Percentiles rank a stretch among this genome's conserved stretches.
Conservation (phyloP, 176 grass and related monocot species). For the Pontederia paniculata region DNA sequence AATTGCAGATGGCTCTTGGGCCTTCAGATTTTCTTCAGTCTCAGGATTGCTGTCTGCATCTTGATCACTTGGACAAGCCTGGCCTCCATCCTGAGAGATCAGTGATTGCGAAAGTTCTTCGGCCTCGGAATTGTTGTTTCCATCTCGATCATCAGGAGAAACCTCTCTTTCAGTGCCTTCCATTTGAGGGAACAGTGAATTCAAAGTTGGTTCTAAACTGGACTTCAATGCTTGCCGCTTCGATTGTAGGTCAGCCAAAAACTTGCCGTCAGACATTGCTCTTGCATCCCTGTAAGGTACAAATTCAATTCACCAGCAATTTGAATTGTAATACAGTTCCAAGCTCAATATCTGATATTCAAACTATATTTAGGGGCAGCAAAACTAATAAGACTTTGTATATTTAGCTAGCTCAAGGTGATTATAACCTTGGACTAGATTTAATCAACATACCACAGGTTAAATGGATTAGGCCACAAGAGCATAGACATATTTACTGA, state of each 20-base stretch:
- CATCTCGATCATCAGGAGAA: not conserved
- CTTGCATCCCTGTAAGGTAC: not conserved
- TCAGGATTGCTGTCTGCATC: not conserved
- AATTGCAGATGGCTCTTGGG: not conserved
- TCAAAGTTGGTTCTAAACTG: not conserved
- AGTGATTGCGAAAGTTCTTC: too few species aligned
- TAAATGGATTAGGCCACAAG: too few species aligned
- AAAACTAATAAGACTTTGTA: too few species aligned
- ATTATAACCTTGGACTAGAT: too few species aligned
- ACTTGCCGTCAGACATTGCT: not conserved
- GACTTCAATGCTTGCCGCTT: constrained; percentile 2
- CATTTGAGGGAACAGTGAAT: not conserved
- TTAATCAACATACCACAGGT: too few species aligned
- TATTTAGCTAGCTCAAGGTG: too few species aligned
- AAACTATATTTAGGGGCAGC: not conserved
- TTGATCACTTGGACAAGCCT: not conserved
- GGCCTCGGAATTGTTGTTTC: not conserved
- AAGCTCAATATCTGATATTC: not conserved
- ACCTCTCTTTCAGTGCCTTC: not conserved
- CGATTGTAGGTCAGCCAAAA: not conserved
- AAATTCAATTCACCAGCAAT: not conserved
- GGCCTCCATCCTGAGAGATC: not conserved
- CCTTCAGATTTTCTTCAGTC: not conserved
- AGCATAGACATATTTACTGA: too few species aligned
- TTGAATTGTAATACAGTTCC: not conserved